These are phyloP conservation scores for Mortierella sp. DNA, from an alignment of 371 early-diverging fungal genomes.

Conservation along the genomic window DNA sequence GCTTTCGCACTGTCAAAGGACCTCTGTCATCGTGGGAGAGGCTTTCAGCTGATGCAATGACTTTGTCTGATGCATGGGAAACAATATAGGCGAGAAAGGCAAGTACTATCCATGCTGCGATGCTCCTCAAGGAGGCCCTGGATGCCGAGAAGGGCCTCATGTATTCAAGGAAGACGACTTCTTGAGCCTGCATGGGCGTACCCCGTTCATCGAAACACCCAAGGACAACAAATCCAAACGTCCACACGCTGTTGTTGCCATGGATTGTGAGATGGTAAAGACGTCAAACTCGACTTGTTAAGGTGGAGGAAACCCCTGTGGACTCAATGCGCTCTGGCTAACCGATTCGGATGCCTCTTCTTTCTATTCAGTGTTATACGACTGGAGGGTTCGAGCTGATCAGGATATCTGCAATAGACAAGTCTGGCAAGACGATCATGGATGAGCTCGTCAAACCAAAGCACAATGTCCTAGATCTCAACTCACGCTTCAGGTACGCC, in stretches of 20 bases:
- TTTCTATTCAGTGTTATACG: conserved; percentile 34
- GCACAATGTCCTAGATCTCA: conserved; percentile 63
- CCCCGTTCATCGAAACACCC: conserved; percentile 57
- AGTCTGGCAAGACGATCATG: conserved; percentile 55
- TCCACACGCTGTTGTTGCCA: conserved; percentile 37
- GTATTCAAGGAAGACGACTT: conserved; percentile 46
- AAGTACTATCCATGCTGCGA: conserved; percentile 61
- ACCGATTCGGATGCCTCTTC: too few species aligned
- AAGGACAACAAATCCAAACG: neutral
- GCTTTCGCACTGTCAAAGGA: too few species aligned
- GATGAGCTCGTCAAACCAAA: conserved; percentile 67
- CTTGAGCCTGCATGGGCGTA: conserved; percentile 56
- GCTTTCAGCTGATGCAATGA: neutral
- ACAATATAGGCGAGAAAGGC: conserved; percentile 54
- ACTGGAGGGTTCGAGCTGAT: conserved; percentile 65
- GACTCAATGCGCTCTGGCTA: too few species aligned
- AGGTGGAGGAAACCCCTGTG: too few species aligned
- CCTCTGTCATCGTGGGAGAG: too few species aligned
- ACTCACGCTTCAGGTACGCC: conserved; percentile 57
- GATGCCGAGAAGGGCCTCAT: conserved; percentile 64
- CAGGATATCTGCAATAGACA: conserved; percentile 64
- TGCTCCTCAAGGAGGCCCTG: conserved; percentile 55
- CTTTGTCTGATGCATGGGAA: neutral
- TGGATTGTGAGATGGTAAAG: conserved; percentile 58
- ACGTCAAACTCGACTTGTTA: too few species aligned